Evolutionary conservation across 208 protist species (phyloP).

Genomic region (Trypanosoma lewisi): DNA sequence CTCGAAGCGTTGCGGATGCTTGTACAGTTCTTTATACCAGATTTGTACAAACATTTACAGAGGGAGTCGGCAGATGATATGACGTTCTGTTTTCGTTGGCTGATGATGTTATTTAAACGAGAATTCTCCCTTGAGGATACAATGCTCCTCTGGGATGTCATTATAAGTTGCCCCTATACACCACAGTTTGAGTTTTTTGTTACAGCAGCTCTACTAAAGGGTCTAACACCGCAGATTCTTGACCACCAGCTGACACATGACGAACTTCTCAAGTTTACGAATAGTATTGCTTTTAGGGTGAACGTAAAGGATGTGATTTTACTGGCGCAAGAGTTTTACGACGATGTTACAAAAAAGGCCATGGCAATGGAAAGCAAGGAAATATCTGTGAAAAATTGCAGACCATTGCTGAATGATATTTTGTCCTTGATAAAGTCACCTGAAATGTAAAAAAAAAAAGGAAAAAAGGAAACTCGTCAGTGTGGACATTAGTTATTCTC

Average conservation of each 20-base stretch:
- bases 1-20: slow-evolving; percentile 48
- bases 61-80: slow-evolving; percentile 53
- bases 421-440: no score
- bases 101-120: slow-evolving; percentile 85
- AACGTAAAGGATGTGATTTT: slow-evolving; percentile 51
- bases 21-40: slow-evolving; percentile 50
- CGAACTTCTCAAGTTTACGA: slow-evolving; percentile 63
- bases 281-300: slow-evolving; percentile 41
- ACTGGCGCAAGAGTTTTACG: slow-evolving; percentile 62
- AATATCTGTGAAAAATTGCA: background rate
- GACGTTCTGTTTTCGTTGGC: slow-evolving; percentile 88
- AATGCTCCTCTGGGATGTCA: slow-evolving; percentile 85
- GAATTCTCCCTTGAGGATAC: slow-evolving; percentile 68
- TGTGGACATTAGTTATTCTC: no score
- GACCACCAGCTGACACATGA: slow-evolving; percentile 46
- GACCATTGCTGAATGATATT: background rate
- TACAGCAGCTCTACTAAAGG: slow-evolving; percentile 52
- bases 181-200: slow-evolving; percentile 72
- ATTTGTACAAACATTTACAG: slow-evolving; percentile 58
- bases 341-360: slow-evolving; percentile 32
- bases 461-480: slow-evolving; percentile 4
- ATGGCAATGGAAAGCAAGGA: background rate
- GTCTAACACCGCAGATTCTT: slow-evolving; percentile 48
- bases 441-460: no score
- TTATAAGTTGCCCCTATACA: slow-evolving; percentile 70